Base-by-base conservation (phyloP, 75 land plant genomes). In the Selaginella moellendorffii region DNA sequence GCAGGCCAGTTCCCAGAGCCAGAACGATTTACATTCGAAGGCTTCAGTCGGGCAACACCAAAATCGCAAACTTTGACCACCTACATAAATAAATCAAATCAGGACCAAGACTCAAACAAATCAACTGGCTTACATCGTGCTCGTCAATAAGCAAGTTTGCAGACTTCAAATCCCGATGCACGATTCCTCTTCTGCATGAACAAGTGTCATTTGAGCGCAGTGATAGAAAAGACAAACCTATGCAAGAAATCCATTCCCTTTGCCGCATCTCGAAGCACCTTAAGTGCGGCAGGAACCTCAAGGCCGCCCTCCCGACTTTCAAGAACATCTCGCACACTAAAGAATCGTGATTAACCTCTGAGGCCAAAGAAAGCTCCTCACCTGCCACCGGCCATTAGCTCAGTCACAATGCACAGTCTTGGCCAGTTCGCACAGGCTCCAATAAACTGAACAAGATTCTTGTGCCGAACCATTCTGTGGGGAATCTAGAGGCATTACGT, bases 241-340 rank as follows among this genome's bases (percentile, higher is more conserved):
- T 75, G 77, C 22, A 75, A 30, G 69, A 71, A 75, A 25, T 75
- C 77, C 77, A 75, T 75, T 30, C 77, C 77, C 52, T 66, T 69
- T 12, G 73, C 73, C 31, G 74, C 67, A 61, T 75, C 77, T 22
- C 74, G 31, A 25, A 71, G 27, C 5, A 71, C 74, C 54, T 71
- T 71, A 5, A 71, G 20, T n/a, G 74, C 69, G 24, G 69, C 26
- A 26, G 51, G 24, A 1, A 66, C 1, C 36, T 66, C 74, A 29
- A 71, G 30, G 22, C 74, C 74, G 30, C 26, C 14, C 42, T 36
- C 68, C 53, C 69, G 12, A 22, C 17, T 29, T 0, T 71, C 74
- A n/a, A 71, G n/a, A 1, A 71, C 28, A 31, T 71, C 74, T 28
- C 74, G 69, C 9, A 71, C 74, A 59, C 74, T 71, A 66, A 24